Base-by-base conservation (phyloP, 1,284 basidiomycete species). In the Ustilago crameri region DNA sequence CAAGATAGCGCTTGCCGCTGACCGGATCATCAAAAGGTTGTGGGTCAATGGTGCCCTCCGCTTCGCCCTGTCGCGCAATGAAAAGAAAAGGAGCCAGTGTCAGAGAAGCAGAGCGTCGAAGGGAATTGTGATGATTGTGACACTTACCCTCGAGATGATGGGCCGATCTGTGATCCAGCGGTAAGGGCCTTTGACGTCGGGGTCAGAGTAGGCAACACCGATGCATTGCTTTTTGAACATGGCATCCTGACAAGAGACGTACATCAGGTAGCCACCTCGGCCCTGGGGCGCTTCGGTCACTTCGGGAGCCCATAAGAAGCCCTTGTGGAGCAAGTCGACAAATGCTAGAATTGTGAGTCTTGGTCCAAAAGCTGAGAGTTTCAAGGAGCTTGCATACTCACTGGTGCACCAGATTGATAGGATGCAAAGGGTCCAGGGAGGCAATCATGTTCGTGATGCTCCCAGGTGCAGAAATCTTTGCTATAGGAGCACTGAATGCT, bases 281-380 rank as follows among this genome's bases (percentile, higher is more conserved):
- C 51, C 58, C 27, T 71, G 61, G 4, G 76, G 76, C 1, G 76
- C 74, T 24, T 63, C 51, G 30, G 76, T 67, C 30, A 78, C 68
- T 23, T 76, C 74, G 2, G 74, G 76, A 3, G 76, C 74, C 74
- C 76, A 76, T 1, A 74, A 51, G 50, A 71, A 76, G 42, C 74
- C 71, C 49, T 56, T 30, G 10, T 9, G n/a, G 15, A n/a, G n/a
- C n/a, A n/a, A n/a, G 30, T 30, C 5, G 35, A 17, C n/a, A 40
- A 18, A 40, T 18, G 38, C 37, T 14, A 17, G 14, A 24, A 30
- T 30, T 30, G 30, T 30, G 30, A 30, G 30, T 12, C 7, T 30
- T 12, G 30, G 30, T 5, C 30, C 12, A 12, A 5, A 30, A 30
- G 30, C 30, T 30, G 12, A 7, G 30, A 30, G 12, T 12, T 30